Conservation (phyloP, 805 yeast genomes). For the Tetrapisispora pingtungensis region DNA sequence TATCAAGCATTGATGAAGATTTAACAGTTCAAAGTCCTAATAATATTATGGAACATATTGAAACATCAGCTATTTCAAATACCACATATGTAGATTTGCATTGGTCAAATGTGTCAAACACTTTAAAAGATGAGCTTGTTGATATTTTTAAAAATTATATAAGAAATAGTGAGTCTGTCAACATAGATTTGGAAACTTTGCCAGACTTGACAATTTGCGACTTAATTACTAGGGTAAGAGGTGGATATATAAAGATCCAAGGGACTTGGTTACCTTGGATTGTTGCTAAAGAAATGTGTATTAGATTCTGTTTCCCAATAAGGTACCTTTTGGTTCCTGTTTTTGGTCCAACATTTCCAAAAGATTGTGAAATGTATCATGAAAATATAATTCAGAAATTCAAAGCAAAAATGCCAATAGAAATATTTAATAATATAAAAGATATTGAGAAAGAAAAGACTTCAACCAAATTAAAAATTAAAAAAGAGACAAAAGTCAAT, state of each 20-base stretch:
- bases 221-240: constrained; percentile 63
- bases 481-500: not conserved
- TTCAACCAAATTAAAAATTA: not conserved
- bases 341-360: constrained; percentile 57
- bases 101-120: constrained; percentile 23
- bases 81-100: constrained; percentile 23
- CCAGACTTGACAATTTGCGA: constrained; percentile 11
- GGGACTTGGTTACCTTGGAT: constrained; percentile 86
- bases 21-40: not conserved
- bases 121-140: constrained; percentile 12
- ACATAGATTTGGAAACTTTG: constrained; percentile 2
- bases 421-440: not conserved
- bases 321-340: constrained; percentile 68
- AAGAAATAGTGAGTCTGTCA: constrained; percentile 6
- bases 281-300: constrained; percentile 56
- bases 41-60: not conserved
- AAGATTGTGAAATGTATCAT: constrained; percentile 19
- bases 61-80: not conserved
- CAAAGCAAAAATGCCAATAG: not conserved
- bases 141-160: constrained; percentile 10
- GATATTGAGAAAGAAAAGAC: not conserved
- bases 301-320: constrained; percentile 67
- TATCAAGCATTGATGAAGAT: too few species aligned
- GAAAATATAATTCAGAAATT: not conserved
- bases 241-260: constrained; percentile 85